A percentile compares a stretch with the other conserved stretches of the same genome.
These are phyloP conservation scores for Hymenoscyphus linearis DNA, from an alignment of 2,329 filamentous ascomycete genomes.

Conservation along the genomic window DNA sequence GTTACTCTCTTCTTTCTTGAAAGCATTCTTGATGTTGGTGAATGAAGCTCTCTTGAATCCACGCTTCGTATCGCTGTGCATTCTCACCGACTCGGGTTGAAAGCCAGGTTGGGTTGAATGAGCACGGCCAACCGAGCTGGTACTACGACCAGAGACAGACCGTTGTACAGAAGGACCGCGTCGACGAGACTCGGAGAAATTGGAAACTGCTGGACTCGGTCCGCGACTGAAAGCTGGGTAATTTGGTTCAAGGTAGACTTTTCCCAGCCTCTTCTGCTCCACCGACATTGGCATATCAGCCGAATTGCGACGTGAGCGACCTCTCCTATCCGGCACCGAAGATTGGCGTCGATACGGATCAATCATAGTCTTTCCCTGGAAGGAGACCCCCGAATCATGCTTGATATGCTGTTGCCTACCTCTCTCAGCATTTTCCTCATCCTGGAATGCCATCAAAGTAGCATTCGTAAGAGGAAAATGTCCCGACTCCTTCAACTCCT, in stretches of 20 bases:
- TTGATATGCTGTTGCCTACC: conserved; percentile 15
- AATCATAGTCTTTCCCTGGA: conserved; percentile 11
- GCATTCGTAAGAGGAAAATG: conserved; percentile 32
- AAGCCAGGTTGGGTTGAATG: conserved; percentile 1
- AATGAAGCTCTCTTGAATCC: conserved; percentile 19
- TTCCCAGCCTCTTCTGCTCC: conserved; percentile 26
- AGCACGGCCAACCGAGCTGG: neutral
- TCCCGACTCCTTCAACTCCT: conserved; percentile 47
- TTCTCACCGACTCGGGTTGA: conserved; percentile 9
- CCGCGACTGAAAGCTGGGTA: conserved; percentile 3
- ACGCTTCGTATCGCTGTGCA: conserved; percentile 10
- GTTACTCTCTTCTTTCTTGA: conserved; percentile 9
- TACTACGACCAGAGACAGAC: neutral
- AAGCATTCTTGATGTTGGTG: conserved; percentile 20
- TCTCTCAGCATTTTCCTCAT: neutral
- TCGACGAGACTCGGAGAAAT: neutral
- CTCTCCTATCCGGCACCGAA: neutral
- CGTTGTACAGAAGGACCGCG: neutral
- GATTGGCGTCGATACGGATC: neutral
- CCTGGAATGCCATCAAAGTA: neutral
- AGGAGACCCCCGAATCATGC: conserved; percentile 28
- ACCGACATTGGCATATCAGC: conserved; percentile 9
- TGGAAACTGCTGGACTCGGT: neutral
- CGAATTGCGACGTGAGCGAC: conserved; percentile 1
- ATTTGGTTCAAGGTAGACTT: conserved; percentile 21